These are phyloP conservation scores for Asterionellopsis glacialis DNA, from an alignment of 108 stramenopile genomes.

Conservation along the genomic window DNA sequence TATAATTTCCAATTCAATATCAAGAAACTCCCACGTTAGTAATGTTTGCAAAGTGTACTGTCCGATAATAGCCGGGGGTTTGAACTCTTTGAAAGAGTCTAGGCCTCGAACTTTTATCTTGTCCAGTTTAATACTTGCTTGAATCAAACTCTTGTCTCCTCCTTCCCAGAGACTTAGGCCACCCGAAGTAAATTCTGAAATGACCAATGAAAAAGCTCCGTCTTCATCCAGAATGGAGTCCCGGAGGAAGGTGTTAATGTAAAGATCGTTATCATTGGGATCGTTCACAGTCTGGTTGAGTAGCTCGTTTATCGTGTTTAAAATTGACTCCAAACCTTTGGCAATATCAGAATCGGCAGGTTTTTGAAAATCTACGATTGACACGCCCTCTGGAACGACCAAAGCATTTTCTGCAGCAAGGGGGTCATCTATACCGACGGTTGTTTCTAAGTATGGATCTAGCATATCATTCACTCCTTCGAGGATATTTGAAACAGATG, in stretches of 20 bases:
- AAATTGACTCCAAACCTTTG: background rate
- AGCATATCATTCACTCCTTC: background rate
- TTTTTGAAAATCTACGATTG: background rate
- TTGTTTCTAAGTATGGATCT: slow-evolving; percentile 1
- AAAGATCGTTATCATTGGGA: background rate
- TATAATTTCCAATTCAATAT: background rate
- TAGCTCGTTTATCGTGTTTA: background rate
- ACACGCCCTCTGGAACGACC: background rate
- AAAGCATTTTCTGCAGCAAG: slow-evolving; percentile 1
- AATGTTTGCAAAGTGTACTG: slow-evolving; percentile 1
- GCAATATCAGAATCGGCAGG: background rate
- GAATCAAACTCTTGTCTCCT: background rate
- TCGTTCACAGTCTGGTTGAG: background rate
- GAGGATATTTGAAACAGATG: background rate
- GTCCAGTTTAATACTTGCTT: background rate
- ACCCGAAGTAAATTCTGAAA: background rate
- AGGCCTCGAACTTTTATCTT: background rate
- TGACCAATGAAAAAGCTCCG: background rate
- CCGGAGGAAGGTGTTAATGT: slow-evolving; percentile 6
- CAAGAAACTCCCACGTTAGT: background rate
- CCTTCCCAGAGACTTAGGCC: background rate
- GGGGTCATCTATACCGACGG: background rate
- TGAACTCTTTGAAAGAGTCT: slow-evolving; percentile 1
- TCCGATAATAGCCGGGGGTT: background rate
- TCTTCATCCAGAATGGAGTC: slow-evolving; percentile 2